Evolutionary conservation across 2,329 filamentous ascomycete species (phyloP).

Genomic region (Pseudocercospora cruenta): DNA sequence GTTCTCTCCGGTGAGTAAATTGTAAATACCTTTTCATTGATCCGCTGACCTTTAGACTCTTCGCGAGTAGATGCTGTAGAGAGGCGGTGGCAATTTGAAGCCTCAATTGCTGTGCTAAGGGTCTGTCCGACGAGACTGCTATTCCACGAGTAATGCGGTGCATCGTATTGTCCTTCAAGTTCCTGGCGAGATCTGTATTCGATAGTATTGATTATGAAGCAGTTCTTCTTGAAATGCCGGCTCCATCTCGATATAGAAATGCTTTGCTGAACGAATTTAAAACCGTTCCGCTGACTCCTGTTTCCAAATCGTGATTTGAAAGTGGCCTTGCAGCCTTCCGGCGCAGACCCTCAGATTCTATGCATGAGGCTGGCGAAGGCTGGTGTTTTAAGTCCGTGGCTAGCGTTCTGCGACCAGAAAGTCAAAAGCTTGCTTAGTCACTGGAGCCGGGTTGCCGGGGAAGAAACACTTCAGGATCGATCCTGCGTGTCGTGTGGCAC

Average conservation of each 20-base stretch:
- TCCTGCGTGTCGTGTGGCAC: background rate
- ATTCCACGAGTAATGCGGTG: background rate
- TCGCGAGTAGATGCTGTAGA: background rate
- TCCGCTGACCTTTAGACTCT: constrained; percentile 2
- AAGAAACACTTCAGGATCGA: background rate
- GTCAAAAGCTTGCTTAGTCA: background rate
- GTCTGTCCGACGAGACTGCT: background rate
- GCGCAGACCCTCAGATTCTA: background rate
- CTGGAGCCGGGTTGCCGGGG: too few relatives aligned
- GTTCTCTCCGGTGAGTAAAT: constrained; percentile 15
- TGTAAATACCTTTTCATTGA: background rate
- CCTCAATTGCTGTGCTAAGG: background rate
- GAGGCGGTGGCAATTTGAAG: background rate
- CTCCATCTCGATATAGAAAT: background rate
- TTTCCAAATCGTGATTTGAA: background rate
- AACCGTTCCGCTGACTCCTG: background rate
- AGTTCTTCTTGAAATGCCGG: background rate
- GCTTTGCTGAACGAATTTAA: background rate
- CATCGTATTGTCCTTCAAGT: background rate
- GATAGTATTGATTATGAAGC: background rate
- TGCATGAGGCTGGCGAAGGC: background rate
- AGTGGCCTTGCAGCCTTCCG: background rate
- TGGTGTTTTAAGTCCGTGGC: background rate
- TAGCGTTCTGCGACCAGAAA: background rate
- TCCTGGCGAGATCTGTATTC: background rate